Percentiles rank a stretch among this genome's conserved stretches.
Evolutionary conservation across 1,284 basidiomycete species (phyloP).

Genomic region (Leccinum glutinopallens): DNA sequence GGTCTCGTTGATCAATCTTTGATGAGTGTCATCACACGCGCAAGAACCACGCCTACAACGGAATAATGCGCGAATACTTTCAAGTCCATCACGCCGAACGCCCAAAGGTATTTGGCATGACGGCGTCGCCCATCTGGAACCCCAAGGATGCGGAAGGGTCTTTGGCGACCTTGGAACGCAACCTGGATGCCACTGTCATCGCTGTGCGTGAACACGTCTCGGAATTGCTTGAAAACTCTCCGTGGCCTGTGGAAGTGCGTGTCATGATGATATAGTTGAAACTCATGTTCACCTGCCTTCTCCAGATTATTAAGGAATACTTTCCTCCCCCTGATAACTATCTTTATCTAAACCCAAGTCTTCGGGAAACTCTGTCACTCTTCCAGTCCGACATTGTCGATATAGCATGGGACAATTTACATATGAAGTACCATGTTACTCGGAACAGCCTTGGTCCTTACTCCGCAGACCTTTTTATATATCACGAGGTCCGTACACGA

Average conservation of each 20-base stretch:
- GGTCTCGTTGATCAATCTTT: slow-evolving; percentile 76
- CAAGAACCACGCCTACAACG: slow-evolving; percentile 81
- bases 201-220: slow-evolving; percentile 67
- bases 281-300: slow-evolving; percentile 6
- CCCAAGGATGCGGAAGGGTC: slow-evolving; percentile 62
- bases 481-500: slow-evolving; percentile 56
- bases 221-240: slow-evolving; percentile 62
- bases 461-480: slow-evolving; percentile 63
- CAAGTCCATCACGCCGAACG: slow-evolving; percentile 48
- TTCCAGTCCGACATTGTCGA: slow-evolving; percentile 45
- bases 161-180: slow-evolving; percentile 63
- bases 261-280: neutral
- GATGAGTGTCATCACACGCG: slow-evolving; percentile 83
- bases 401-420: slow-evolving; percentile 57
- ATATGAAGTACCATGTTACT: slow-evolving; percentile 61
- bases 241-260: slow-evolving; percentile 66
- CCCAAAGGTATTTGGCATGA: slow-evolving; percentile 88
- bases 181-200: slow-evolving; percentile 72
- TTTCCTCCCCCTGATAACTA: slow-evolving; percentile 50
- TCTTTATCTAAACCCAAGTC: slow-evolving; percentile 54
- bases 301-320: slow-evolving; percentile 61
- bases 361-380: slow-evolving; percentile 56
- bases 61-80: slow-evolving; percentile 79
- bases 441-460: slow-evolving; percentile 52
- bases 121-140: slow-evolving; percentile 84